Percentiles rank a stretch among this genome's conserved stretches.
Evolutionary conservation across 768 basidiomycete species (phyloP).

Genomic region (Termitomyces sp.): DNA sequence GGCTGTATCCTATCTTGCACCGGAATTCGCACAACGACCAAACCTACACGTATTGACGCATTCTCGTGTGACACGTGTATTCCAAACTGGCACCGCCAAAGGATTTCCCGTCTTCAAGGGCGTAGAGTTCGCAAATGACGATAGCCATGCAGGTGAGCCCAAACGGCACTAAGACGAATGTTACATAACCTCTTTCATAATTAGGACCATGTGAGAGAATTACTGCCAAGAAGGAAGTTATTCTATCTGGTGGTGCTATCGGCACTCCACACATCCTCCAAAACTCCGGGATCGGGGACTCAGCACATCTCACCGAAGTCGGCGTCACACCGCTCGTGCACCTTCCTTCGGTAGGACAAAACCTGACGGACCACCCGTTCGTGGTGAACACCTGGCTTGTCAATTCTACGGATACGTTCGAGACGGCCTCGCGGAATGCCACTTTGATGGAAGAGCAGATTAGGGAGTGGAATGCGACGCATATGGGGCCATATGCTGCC

Average conservation of each 20-base stretch:
- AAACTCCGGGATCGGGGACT: slow-evolving; percentile 30
- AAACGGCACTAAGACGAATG: neutral
- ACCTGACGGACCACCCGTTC: slow-evolving; percentile 29
- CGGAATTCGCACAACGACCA: slow-evolving; percentile 12
- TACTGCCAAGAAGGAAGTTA: slow-evolving; percentile 31
- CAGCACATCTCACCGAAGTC: slow-evolving; percentile 12
- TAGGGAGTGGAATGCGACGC: slow-evolving; percentile 21
- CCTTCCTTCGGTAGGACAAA: slow-evolving; percentile 30
- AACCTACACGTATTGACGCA: slow-evolving; percentile 26
- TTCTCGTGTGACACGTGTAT: slow-evolving; percentile 22
- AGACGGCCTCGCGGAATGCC: slow-evolving; percentile 22
- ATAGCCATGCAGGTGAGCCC: neutral
- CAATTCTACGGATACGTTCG: slow-evolving; percentile 27
- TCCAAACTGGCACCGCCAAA: slow-evolving; percentile 15
- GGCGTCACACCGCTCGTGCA: slow-evolving; percentile 25
- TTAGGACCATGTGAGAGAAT: slow-evolving; percentile 14
- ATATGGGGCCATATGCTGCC: slow-evolving; percentile 20
- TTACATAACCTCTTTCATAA: neutral
- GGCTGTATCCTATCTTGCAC: slow-evolving; percentile 25
- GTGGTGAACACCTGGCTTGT: slow-evolving; percentile 27
- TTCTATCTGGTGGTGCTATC: slow-evolving; percentile 30
- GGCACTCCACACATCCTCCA: slow-evolving; percentile 30
- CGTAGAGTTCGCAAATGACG: slow-evolving; percentile 22
- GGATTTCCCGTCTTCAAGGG: slow-evolving; percentile 22
- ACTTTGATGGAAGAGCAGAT: slow-evolving; percentile 19